Percentiles rank a stretch among this genome's conserved stretches.
Evolutionary conservation across 2,329 filamentous ascomycete genomes (phyloP).

Genomic region (Lachnellula subtilissima): DNA sequence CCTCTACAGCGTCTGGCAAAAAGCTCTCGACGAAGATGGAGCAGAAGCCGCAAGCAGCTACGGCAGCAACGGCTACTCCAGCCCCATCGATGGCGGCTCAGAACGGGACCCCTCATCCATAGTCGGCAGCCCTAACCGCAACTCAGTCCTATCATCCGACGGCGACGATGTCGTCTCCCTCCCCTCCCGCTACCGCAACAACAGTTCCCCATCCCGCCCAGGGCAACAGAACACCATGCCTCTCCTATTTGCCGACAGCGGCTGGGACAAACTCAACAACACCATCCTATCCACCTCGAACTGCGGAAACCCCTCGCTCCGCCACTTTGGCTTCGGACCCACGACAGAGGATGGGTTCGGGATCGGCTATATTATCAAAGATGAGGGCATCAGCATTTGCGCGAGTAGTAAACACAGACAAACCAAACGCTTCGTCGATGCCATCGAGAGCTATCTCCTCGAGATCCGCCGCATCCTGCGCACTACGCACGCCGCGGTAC

Average conservation of each 20-base stretch:
- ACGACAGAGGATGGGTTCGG: conserved; percentile 92
- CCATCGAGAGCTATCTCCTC: conserved; percentile 82
- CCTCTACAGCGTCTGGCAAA: conserved; percentile 91
- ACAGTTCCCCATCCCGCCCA: conserved; percentile 48
- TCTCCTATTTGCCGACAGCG: conserved; percentile 76
- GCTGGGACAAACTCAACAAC: conserved; percentile 93
- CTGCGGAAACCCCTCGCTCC: conserved; percentile 90
- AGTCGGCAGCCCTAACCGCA: conserved; percentile 49
- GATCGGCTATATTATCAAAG: conserved; percentile 99
- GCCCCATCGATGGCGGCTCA: conserved; percentile 44
- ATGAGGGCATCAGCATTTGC: conserved; percentile 84
- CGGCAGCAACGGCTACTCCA: conserved; percentile 59
- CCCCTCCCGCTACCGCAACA: conserved; percentile 38
- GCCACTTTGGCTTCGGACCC: conserved; percentile 95
- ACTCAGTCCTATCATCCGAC: conserved; percentile 45
- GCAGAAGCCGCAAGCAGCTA: conserved; percentile 47
- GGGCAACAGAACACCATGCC: conserved; percentile 55
- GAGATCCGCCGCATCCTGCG: conserved; percentile 83
- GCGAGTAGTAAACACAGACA: conserved; percentile 91
- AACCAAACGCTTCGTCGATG: conserved; percentile 84
- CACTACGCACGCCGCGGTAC: conserved; percentile 57
- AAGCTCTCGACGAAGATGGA: conserved; percentile 70
- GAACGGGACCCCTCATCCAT: conserved; percentile 42
- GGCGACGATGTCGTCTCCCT: conserved; percentile 32
- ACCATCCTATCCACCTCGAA: conserved; percentile 97